phyloP scores from a whole-genome alignment of 2,329 filamentous ascomycete genomes.

The Ramularia endophylla region DNA sequence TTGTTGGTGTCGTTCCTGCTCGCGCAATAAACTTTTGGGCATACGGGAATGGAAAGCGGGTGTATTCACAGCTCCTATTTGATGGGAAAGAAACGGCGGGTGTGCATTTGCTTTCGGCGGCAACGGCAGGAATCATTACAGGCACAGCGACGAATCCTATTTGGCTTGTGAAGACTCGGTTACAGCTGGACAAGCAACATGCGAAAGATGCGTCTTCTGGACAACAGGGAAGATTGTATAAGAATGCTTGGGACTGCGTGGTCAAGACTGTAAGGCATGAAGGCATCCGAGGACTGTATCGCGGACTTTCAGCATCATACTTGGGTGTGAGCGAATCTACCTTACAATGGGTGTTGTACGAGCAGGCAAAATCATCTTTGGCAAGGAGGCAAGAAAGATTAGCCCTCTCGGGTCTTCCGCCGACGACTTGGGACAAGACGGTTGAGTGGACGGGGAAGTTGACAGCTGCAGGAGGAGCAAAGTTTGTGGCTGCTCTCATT shows the following conservation, averaged over 20 bases:
- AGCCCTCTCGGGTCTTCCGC: conserved; percentile 53
- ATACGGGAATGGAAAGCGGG: conserved; percentile 84
- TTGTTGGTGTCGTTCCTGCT: conserved; percentile 83
- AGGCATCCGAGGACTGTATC: conserved; percentile 76
- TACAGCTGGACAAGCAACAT: conserved; percentile 85
- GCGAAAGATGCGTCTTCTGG: conserved; percentile 54
- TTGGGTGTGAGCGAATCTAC: conserved; percentile 86
- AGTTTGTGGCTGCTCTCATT: conserved; percentile 74
- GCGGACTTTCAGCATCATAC: conserved; percentile 86
- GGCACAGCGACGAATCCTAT: conserved; percentile 93
- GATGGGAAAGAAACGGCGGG: conserved; percentile 61
- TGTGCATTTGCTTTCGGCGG: conserved; percentile 73
- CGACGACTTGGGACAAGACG: conserved; percentile 65
- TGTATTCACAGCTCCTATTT: conserved; percentile 72
- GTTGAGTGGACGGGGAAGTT: conserved; percentile 75
- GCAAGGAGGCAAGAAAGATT: conserved; percentile 55
- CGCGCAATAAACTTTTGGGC: conserved; percentile 90
- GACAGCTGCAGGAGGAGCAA: conserved; percentile 73
- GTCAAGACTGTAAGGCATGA: conserved; percentile 75
- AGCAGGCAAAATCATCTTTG: conserved; percentile 78
- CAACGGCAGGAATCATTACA: conserved; percentile 74
- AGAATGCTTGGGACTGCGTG: conserved; percentile 83
- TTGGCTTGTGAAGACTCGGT: conserved; percentile 89
- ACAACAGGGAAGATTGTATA: conserved; percentile 62
- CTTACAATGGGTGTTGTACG: conserved; percentile 89